Evolutionary conservation across 257 asterid species (phyloP), one percentile per base, ranked within the genome.

Genomic region (Thymus mandschuricus): DNA sequence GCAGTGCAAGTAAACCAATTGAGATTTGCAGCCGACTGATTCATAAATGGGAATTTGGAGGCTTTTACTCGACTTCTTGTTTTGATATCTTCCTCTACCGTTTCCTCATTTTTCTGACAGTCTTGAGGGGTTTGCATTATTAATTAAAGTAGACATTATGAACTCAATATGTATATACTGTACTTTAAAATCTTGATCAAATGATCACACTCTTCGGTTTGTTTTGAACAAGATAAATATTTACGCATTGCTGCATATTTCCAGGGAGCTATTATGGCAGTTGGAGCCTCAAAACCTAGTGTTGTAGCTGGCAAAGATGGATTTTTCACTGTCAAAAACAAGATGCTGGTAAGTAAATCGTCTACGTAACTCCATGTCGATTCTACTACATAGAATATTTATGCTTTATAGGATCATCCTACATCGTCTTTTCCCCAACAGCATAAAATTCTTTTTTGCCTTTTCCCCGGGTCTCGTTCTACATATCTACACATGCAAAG

Each of bases 201-300:
- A 6, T 60, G 46, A 60, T 35, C 46, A 13, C 28, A n/a, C 31
- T 35, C 31, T 38, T 61, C 5, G 41, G 35, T 34, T 33, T n/a
- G 29, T 33, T 13, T 59, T 10, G 13, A 13, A 60, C 10, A 1
- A 33, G 12, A 35, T 13, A n/a, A 60, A 48, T 54, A 50, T 15
- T 7, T 28, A 63, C 35, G 46, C 35, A 0, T 40, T 61, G 50
- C 75, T 76, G 35, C 55, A 38, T 21, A 29, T 71, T 72, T 80
- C 70, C 75, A 90, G 98, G 98, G 98, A 29, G 96, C 98, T 64
- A 92, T 92, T 54, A 90, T 92, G 97, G 97, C 98, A 52, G 98
- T 87, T 68, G 98, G 98, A 49, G 95, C 96, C 48, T 92, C 98
- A 58, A 88, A 88, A 73, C 97, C 97, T 52, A 82, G 80, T 31